Percentiles rank a stretch among this genome's conserved stretches.
Evolutionary conservation across 805 yeast genomes (phyloP).

Genomic region (Wickerhamiella lipophila): DNA sequence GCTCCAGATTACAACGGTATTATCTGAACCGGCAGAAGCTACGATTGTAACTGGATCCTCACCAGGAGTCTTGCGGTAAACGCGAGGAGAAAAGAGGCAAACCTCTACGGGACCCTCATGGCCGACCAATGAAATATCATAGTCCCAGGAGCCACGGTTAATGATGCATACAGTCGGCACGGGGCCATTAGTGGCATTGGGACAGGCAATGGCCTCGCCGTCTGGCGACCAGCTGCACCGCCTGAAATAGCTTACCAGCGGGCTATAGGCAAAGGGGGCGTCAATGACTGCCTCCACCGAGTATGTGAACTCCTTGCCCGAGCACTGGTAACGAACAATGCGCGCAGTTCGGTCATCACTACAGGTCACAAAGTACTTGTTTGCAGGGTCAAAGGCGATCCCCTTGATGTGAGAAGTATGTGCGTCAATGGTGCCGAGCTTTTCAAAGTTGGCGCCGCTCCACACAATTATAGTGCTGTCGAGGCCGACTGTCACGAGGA

Average conservation of each 20-base stretch:
- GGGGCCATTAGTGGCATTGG: constrained; percentile 58
- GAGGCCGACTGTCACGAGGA: constrained; percentile 85
- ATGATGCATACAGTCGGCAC: constrained; percentile 48
- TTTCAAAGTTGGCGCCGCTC: constrained; percentile 86
- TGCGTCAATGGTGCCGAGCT: constrained; percentile 75
- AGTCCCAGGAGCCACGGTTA: constrained; percentile 52
- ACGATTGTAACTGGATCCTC: constrained; percentile 40
- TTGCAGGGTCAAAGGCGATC: constrained; percentile 94
- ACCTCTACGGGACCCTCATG: constrained; percentile 61
- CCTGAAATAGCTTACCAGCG: constrained; percentile 78
- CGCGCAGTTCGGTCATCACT: constrained; percentile 90
- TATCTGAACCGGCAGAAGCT: constrained; percentile 96
- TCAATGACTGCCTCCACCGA: constrained; percentile 72
- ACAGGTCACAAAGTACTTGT: constrained; percentile 92
- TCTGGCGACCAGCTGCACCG: constrained; percentile 64
- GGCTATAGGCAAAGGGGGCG: constrained; percentile 79
- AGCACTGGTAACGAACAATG: constrained; percentile 71
- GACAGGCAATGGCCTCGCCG: constrained; percentile 58
- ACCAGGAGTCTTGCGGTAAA: constrained; percentile 19
- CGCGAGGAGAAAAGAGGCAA: constrained; percentile 40
- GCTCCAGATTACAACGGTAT: constrained; percentile 77
- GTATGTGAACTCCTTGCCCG: constrained; percentile 60
- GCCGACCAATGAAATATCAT: constrained; percentile 51
- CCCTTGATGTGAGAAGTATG: constrained; percentile 96
- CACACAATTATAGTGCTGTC: constrained; percentile 88